Base-by-base conservation (phyloP, 2,329 filamentous ascomycete species). In the Cladosporium sp. region DNA sequence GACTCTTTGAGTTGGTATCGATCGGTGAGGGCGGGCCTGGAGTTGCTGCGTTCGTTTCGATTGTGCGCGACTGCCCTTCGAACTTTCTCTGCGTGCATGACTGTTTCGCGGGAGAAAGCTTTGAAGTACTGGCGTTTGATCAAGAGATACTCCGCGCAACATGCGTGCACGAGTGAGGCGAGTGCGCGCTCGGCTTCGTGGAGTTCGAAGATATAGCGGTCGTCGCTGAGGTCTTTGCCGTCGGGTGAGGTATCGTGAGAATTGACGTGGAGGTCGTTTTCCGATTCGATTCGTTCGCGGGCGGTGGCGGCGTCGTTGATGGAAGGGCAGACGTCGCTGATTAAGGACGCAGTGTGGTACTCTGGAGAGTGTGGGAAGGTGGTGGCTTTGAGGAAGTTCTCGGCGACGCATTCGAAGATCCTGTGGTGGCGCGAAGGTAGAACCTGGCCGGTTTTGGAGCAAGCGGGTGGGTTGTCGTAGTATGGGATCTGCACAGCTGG, bases 91-190 rank as follows among this genome's bases (percentile, higher is more conserved):
- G 49, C 34, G 32, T 43, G 30, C 5, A 63, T 18, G 32, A 56
- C 49, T 8, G 34, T 43, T 10, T 63, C 60, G 11, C 60, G 30
- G 3, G 60, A 54, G 25, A 71, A 70, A 2, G 54, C 64, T 5
- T 62, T 48, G 64, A 69, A 74, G 66, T 72, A 74, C 18, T 53
- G 61, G 14, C 71, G 57, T 59, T 73, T 72, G 46, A 72, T 48
- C 1, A 75, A 34, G 16, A 74, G 43, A 64, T 73, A 73, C 25
- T 71, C 69, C 7, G 71, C 64, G 51, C 67, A 68, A 7, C 26
- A n/a, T 3, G 70, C 39, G 5, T 69, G 49, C 34, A 69, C 57
- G 10, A 60, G 39, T 2, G 60, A 39, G 2, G 71, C 66, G 18
- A 74, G 43, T 21, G 66, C 63, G 16, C 67, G 62, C 57, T 74